Evolutionary conservation across 306 rosid genomes (phyloP), one percentile per base, ranked within the genome.

Genomic region (Vigna radiata): DNA sequence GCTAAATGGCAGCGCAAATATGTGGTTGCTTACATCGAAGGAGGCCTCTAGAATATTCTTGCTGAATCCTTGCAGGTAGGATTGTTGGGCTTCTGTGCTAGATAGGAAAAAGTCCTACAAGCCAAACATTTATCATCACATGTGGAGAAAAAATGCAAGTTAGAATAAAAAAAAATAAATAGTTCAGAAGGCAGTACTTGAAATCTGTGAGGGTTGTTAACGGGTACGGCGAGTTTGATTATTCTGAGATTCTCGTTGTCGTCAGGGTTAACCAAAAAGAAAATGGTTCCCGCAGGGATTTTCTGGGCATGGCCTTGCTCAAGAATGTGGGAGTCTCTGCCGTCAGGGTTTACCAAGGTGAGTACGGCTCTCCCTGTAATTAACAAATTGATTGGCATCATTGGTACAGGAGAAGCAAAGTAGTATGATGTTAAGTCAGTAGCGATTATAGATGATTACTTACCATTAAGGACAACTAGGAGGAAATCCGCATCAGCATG

Each of bases 401-500:
- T 2, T 39, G 8, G 3, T 11, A 5, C 9, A 43, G 47, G 4
- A 43, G 47, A 43, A 43, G 4, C 1, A 43, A 43, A 29, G 31
- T 29, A 14, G 10, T 4, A 9, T 9, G 46, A 41, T 41, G 2
- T 8, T 8, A 2, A 41, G 3, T 43, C 4, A 43, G 4, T 11
- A 1, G 47, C 4, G 11, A 43, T 2, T 43, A 21, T 21, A 43
- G 14, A 2, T 9, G 11, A 43, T 9, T 43, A 43, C 47, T 9
- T 9, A 43, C 82, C 85, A 5, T 2, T 21, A 14, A n/a, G 47
- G 68, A 76, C 36, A 6, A 76, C 27, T 29, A 84, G 19, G 69
- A 80, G 18, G 31, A 25, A 76, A 0, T 84, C 79, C 0, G 87
- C 82, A 50, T 84, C 84, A 5, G 43, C n/a, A 21, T 84, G 84